Conservation (phyloP, 768 basidiomycete genomes). For the Boletus huronensis region DNA sequence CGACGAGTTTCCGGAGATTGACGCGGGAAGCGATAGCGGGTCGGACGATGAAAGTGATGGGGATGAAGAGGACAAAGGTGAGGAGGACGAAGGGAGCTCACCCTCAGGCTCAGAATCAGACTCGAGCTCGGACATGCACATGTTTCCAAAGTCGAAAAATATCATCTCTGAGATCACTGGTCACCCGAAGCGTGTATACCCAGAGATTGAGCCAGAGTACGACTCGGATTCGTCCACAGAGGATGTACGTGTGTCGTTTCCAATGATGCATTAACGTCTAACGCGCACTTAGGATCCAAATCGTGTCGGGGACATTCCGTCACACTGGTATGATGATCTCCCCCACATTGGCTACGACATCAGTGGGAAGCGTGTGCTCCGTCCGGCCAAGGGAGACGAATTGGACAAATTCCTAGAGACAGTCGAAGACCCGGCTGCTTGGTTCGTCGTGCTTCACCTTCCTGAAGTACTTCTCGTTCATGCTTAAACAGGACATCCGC, state of each 20-base stretch:
- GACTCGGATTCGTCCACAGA: constrained; percentile 91
- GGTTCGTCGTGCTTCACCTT: constrained; percentile 47
- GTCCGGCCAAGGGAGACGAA: constrained; percentile 94
- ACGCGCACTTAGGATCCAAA: constrained; percentile 69
- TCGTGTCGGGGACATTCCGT: constrained; percentile 90
- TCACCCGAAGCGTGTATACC: constrained; percentile 78
- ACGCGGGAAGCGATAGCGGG: constrained; percentile 44
- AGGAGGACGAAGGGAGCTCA: constrained; percentile 38
- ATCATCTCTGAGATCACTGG: constrained; percentile 80
- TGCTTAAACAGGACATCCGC: constrained; percentile 70
- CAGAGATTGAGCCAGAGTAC: constrained; percentile 87
- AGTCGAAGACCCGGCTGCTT: constrained; percentile 86
- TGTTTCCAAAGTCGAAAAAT: constrained; percentile 62
- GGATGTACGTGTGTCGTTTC: constrained; percentile 54
- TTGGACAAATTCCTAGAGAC: constrained; percentile 94
- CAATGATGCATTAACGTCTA: constrained; percentile 9
- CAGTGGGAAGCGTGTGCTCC: constrained; percentile 89
- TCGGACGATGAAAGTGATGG: constrained; percentile 32
- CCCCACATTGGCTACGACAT: constrained; percentile 99
- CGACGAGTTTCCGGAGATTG: constrained; percentile 74
- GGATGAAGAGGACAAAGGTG: constrained; percentile 36
- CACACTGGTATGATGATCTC: constrained; percentile 99
- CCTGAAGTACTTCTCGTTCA: neutral
- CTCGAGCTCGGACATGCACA: constrained; percentile 48
- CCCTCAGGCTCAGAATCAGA: constrained; percentile 26